Percentiles rank a stretch among this genome's conserved stretches.
phyloP scores from a whole-genome alignment of 345 rosid species.

The Aquilaria yunnanensis region DNA sequence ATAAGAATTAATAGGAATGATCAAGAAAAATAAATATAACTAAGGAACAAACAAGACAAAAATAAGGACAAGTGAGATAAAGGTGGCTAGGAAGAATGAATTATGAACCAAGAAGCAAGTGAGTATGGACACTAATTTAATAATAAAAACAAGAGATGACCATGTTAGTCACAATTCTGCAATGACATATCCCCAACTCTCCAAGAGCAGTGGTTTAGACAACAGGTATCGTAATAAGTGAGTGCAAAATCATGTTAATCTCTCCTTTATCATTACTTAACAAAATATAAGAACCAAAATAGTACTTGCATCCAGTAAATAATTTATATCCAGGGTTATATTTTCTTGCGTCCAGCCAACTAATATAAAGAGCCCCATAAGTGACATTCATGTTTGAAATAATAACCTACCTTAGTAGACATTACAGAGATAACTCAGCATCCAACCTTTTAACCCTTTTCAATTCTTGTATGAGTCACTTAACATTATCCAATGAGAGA shows the following conservation, averaged over 20 bases:
- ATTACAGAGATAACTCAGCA: no score
- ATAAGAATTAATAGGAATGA: no score
- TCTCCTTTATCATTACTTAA: not conserved
- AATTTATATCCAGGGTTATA: not conserved
- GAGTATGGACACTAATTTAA: not conserved
- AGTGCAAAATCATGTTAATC: constrained; percentile 6
- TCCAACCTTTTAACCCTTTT: no score
- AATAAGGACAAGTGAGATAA: no score
- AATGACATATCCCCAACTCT: constrained; percentile 1
- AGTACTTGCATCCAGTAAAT: not conserved
- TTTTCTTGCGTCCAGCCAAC: constrained; percentile 8
- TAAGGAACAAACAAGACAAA: no score
- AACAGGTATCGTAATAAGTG: not conserved
- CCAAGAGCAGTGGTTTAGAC: constrained; percentile 2
- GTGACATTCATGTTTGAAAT: no score
- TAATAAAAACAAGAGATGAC: constrained; percentile 1
- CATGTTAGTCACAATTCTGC: constrained; percentile 6
- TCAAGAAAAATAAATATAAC: no score
- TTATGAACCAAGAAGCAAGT: no score
- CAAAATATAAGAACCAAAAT: not conserved
- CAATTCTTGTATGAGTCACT: no score
- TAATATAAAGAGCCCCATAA: not conserved
- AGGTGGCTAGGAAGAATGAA: no score
- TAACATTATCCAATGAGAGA: no score
- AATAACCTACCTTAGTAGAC: no score